Base-by-base conservation (phyloP, 306 rosid species). In the Castanea sativa region DNA sequence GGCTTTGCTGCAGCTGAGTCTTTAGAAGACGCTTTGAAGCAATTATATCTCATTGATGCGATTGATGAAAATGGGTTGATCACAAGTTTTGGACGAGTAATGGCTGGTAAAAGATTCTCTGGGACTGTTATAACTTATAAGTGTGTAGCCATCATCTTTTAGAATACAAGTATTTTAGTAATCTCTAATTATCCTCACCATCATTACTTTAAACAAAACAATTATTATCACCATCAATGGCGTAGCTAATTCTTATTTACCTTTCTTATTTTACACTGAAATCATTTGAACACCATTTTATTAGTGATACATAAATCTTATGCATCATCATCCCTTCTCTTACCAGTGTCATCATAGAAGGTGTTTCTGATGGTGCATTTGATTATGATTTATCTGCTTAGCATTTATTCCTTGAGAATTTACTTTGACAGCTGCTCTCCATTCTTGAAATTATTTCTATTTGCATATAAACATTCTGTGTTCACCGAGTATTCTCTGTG, bases 11-110 rank as follows among this genome's bases (percentile, higher is more conserved):
- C 93, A 95, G 98, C 84, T 64, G 98, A 92, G 81, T 86, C 98
- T 84, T 81, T 95, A 79, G 88, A 92, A 88, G 99, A 92, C 87
- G 98, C 99, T 75, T 76, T 95, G 90, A 95, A 90, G 90, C 99
- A 95, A 38, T 85, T 95, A 86, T 91, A 89, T 84, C 96, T 95
- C 74, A 89, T 92, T 83, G 97, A 92, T 65, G 98, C 98, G 58
- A 91, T 95, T 85, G 96, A 92, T 88, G 97, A 90, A 86, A 75
- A 86, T 80, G 99, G 99, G 76, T 76, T 80, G 49, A 87, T 95
- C 87, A 91, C 98, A 67, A 90, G 89, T 73, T 69, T 89, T 83
- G 99, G 99, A 74, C 88, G 69, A 79, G 91, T 91, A 77, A 95
- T 95, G 99, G 98, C 99, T 73, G 99, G 99, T 95, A 88, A 76